Conservation (phyloP, 2,329 filamentous ascomycete genomes). For the Alternaria consortialis region DNA sequence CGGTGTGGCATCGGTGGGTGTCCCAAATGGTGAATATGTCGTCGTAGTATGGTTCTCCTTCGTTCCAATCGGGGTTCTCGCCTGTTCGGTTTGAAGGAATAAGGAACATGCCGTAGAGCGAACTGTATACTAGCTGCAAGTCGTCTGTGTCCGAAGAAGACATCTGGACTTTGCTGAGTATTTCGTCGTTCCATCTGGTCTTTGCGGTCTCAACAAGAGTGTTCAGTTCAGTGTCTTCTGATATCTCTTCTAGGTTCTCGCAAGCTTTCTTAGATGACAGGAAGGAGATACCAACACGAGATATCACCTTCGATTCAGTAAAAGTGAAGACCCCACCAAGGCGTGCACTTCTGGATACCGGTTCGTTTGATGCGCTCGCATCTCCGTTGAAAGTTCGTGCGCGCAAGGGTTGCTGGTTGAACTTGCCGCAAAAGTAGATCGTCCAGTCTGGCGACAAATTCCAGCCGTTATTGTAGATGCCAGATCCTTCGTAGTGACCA, state of each 20-base stretch:
- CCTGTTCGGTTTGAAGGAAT: constrained; percentile 75
- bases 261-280: constrained; percentile 71
- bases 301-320: constrained; percentile 56
- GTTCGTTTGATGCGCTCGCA: constrained; percentile 19
- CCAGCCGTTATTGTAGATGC: constrained; percentile 73
- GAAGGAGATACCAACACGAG: constrained; percentile 73
- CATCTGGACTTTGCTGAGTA: constrained; percentile 71
- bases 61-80: constrained; percentile 73
- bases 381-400: constrained; percentile 45
- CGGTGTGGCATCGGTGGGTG: constrained; percentile 70
- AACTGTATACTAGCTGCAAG: constrained; percentile 70
- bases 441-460: constrained; percentile 69
- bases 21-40: constrained; percentile 76
- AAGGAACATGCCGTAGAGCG: constrained; percentile 74
- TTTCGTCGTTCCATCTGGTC: constrained; percentile 67
- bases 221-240: constrained; percentile 54
- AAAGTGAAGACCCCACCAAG: constrained; percentile 65
- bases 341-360: constrained; percentile 36
- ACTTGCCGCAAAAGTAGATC: constrained; percentile 70
- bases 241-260: constrained; percentile 66
- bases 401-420: constrained; percentile 54
- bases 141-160: constrained; percentile 65
- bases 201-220: constrained; percentile 60
- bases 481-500: constrained; percentile 66
- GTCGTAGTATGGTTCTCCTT: constrained; percentile 73